phyloP scores from a whole-genome alignment of 169 alveolate genomes.

The Plasmodium gonderi region DNA sequence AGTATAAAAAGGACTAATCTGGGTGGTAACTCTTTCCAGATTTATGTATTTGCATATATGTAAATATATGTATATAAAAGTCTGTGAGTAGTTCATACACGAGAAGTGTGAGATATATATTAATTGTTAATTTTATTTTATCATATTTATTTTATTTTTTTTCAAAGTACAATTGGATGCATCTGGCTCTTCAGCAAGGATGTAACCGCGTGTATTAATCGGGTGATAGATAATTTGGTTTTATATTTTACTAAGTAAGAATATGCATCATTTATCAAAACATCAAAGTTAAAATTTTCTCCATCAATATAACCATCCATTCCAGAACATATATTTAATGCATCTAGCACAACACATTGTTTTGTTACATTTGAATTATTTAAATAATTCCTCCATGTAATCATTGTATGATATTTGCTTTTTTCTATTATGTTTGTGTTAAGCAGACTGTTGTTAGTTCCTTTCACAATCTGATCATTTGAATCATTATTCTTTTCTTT shows the following conservation, averaged over 20 bases:
- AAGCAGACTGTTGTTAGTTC: neutral
- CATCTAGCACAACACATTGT: constrained; percentile 41
- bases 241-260: constrained; percentile 60
- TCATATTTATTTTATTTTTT: neutral
- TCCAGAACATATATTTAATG: constrained; percentile 56
- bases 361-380: constrained; percentile 6
- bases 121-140: neutral
- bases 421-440: constrained; percentile 30
- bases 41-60: neutral
- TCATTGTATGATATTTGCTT: constrained; percentile 46
- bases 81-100: neutral
- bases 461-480: neutral
- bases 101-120: neutral
- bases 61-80: neutral
- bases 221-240: constrained; percentile 38
- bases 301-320: constrained; percentile 73
- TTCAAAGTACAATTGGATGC: constrained; percentile 40
- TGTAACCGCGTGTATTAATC: constrained; percentile 58
- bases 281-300: constrained; percentile 63
- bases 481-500: neutral
- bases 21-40: neutral
- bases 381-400: constrained; percentile 48
- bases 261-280: constrained; percentile 44
- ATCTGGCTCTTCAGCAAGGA: constrained; percentile 35
- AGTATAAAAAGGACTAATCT: neutral